Conservation (phyloP, 192 early-diverging fungal species). For the Backusella mclennaniae region DNA sequence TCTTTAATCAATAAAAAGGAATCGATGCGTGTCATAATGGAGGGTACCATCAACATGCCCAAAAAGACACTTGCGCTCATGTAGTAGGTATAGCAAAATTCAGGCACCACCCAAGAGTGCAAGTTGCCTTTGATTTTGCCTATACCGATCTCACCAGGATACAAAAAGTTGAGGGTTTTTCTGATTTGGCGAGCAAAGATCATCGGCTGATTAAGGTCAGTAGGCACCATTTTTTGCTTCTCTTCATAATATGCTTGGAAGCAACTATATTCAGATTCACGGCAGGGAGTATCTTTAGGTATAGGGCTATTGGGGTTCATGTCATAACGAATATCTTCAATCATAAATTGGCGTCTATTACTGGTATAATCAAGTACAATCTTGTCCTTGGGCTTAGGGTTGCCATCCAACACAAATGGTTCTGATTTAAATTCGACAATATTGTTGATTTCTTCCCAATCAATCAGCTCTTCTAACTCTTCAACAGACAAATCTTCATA, state of each 20-base stretch:
- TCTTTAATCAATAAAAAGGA: conserved; percentile 51
- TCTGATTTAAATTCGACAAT: conserved; percentile 7
- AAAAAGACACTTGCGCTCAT: conserved; percentile 44
- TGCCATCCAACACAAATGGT: conserved; percentile 23
- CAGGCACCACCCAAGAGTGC: conserved; percentile 34
- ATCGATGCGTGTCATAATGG: conserved; percentile 60
- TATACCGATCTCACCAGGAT: conserved; percentile 19
- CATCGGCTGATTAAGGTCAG: conserved; percentile 35
- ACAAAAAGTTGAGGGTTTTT: conserved; percentile 47
- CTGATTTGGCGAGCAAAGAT: conserved; percentile 33
- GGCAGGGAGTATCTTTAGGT: conserved; percentile 4
- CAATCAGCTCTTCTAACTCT: conserved; percentile 21
- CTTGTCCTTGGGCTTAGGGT: conserved; percentile 17
- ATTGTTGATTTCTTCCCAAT: conserved; percentile 47
- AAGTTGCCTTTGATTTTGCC: conserved; percentile 27
- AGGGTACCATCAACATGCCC: conserved; percentile 53
- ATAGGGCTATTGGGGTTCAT: conserved; percentile 29
- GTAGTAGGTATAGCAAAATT: conserved; percentile 35
- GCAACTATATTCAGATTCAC: conserved; percentile 32
- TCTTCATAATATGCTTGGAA: conserved; percentile 48
- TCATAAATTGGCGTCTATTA: conserved; percentile 42
- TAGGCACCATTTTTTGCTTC: conserved; percentile 17
- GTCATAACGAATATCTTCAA: conserved; percentile 34
- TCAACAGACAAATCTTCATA: conserved; percentile 34
- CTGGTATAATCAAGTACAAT: conserved; percentile 44